A percentile compares a stretch with the other conserved stretches of the same genome.
These are phyloP conservation scores for Hypoxylon sp. DNA, from an alignment of 2,329 filamentous ascomycete genomes.

Conservation along the genomic window DNA sequence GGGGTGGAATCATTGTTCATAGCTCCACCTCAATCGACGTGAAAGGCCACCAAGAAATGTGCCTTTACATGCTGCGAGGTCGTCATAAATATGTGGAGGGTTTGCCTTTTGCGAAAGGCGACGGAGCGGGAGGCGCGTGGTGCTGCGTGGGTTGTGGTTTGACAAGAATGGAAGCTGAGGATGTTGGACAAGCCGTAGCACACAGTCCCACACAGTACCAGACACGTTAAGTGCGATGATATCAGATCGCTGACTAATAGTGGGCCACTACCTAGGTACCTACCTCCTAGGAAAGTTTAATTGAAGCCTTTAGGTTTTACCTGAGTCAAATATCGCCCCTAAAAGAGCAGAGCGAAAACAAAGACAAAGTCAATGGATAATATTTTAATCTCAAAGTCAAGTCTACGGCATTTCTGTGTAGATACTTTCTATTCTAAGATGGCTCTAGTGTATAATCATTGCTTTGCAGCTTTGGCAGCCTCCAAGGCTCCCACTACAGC, in stretches of 20 bases:
- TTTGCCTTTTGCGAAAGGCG: conserved; percentile 25
- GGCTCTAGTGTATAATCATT: background rate
- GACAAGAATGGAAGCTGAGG: conserved; percentile 25
- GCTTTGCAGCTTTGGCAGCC: conserved; percentile 37
- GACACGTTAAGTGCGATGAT: background rate
- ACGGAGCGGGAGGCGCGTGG: conserved; percentile 21
- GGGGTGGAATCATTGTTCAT: conserved; percentile 60
- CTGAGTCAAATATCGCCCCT: too few relatives aligned
- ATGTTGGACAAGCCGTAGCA: conserved; percentile 18
- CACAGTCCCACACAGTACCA: conserved; percentile 6
- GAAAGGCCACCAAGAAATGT: conserved; percentile 46
- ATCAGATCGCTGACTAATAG: background rate
- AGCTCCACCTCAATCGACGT: conserved; percentile 56
- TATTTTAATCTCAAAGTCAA: too few relatives aligned
- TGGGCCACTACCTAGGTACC: background rate
- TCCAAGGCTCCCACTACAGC: conserved; percentile 40
- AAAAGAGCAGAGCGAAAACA: too few relatives aligned
- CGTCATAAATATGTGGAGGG: conserved; percentile 39
- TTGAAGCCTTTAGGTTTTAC: too few relatives aligned
- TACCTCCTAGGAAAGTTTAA: too few relatives aligned
- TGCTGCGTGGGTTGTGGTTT: conserved; percentile 26
- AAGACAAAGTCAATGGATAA: background rate
- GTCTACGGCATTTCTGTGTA: too few relatives aligned
- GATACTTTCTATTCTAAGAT: too few relatives aligned
- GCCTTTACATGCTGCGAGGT: conserved; percentile 51